Conservation (phyloP, 1,139 yeast species). For the Saccharomyces uvarum region DNA sequence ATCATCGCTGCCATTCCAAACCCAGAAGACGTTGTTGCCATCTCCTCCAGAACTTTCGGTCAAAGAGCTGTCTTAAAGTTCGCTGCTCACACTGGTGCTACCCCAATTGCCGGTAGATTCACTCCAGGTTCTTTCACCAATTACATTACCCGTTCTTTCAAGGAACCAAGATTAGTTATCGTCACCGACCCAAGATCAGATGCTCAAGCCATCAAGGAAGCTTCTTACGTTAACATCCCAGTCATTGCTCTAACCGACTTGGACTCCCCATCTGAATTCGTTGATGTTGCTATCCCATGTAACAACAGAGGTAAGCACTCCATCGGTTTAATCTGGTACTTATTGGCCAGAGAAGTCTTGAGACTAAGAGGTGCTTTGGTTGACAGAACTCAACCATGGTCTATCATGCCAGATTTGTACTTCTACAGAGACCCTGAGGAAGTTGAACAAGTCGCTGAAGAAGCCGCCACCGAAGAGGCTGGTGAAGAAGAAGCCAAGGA, state of each 20-base stretch:
- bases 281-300: constrained; percentile 99
- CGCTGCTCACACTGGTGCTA: constrained; percentile 99
- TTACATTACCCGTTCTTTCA: constrained; percentile 99
- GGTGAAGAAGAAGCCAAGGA: constrained; percentile 53
- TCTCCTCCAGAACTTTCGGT: constrained; percentile 98
- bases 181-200: constrained; percentile 99
- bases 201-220: constrained; percentile 99
- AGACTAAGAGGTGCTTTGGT: constrained; percentile 98
- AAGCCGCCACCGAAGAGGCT: constrained; percentile 50
- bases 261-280: constrained; percentile 98
- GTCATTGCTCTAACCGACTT: constrained; percentile 98
- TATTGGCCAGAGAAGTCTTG: constrained; percentile 97
- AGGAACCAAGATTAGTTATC: constrained; percentile 98
- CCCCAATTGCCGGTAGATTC: constrained; percentile 99
- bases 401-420: constrained; percentile 99
- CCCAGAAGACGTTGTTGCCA: constrained; percentile 96
- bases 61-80: constrained; percentile 99
- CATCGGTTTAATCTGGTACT: constrained; percentile 99
- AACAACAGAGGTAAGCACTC: constrained; percentile 99
- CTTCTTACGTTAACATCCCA: constrained; percentile 99
- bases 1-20: constrained; percentile 99
- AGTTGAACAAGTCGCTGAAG: constrained; percentile 76
- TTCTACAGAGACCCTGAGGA: constrained; percentile 99
- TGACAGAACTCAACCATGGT: constrained; percentile 96
- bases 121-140: constrained; percentile 99